A percentile compares a stretch with the other conserved stretches of the same genome.
These are phyloP conservation scores for Crotalaria pallida DNA, from an alignment of 306 rosid species.

Conservation along the genomic window DNA sequence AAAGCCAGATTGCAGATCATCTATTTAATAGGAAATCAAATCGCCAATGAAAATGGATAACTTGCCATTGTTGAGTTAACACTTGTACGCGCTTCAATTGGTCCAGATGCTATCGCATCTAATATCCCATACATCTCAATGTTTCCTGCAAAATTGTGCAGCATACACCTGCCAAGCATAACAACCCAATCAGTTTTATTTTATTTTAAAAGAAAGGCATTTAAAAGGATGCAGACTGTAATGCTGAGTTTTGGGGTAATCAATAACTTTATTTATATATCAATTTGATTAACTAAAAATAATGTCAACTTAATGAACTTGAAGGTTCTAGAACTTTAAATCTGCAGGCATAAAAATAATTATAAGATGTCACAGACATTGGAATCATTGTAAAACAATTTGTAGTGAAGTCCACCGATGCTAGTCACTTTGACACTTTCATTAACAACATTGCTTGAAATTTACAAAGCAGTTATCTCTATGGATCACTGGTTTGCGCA, in stretches of 20 bases:
- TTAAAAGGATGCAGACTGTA: slow-evolving; percentile 14
- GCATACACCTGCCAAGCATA: slow-evolving; percentile 77
- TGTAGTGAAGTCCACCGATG: background rate
- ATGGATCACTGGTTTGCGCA: slow-evolving; percentile 4
- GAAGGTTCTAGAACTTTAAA: background rate
- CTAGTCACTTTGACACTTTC: slow-evolving; percentile 11
- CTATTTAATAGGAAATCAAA: slow-evolving; percentile 6
- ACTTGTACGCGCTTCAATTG: slow-evolving; percentile 72
- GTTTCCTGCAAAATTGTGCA: slow-evolving; percentile 92
- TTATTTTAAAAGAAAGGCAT: no score
- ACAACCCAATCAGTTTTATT: background rate
- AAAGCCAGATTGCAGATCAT: slow-evolving; percentile 10
- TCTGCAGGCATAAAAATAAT: background rate
- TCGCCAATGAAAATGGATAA: slow-evolving; percentile 7
- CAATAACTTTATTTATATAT: background rate
- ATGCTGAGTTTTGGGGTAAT: background rate
- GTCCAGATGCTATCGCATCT: slow-evolving; percentile 79
- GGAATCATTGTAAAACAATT: background rate
- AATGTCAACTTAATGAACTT: background rate
- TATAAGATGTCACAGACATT: background rate
- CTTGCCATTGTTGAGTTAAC: slow-evolving; percentile 80
- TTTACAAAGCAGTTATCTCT: slow-evolving; percentile 7
- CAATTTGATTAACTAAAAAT: background rate
- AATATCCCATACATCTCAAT: slow-evolving; percentile 81
- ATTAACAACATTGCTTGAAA: background rate